Conservation (phyloP, 1,139 yeast genomes). For the Nematodospora anomalae region DNA sequence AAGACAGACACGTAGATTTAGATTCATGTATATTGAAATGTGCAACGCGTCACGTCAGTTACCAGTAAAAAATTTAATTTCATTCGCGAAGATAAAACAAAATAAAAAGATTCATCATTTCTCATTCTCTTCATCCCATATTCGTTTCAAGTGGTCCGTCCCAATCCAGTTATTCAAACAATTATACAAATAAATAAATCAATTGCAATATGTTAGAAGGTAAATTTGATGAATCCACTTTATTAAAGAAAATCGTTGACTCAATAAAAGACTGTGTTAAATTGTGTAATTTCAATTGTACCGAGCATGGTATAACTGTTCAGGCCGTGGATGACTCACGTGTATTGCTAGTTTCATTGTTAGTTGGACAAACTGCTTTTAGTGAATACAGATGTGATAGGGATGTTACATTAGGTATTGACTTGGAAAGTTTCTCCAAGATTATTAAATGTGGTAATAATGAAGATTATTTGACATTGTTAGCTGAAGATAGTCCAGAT, state of each 20-base stretch:
- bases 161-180: too few relatives aligned
- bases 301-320: slow-evolving; percentile 90
- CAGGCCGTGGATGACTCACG: slow-evolving; percentile 98
- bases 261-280: slow-evolving; percentile 92
- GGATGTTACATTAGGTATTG: slow-evolving; percentile 88
- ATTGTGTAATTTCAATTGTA: slow-evolving; percentile 93
- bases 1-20: too few relatives aligned
- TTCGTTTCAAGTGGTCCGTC: too few relatives aligned
- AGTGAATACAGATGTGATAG: slow-evolving; percentile 94
- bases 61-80: too few relatives aligned
- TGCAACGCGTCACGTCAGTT: too few relatives aligned
- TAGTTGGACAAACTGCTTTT: slow-evolving; percentile 90
- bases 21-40: too few relatives aligned
- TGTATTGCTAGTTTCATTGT: slow-evolving; percentile 84
- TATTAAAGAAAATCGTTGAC: slow-evolving; percentile 88
- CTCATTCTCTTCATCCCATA: too few relatives aligned
- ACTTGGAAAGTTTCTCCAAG: slow-evolving; percentile 80
- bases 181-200: too few relatives aligned
- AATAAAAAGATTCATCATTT: too few relatives aligned
- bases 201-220: slow-evolving; percentile 80
- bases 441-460: slow-evolving; percentile 90
- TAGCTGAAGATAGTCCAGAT: slow-evolving; percentile 93
- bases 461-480: slow-evolving; percentile 81
- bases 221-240: slow-evolving; percentile 88
- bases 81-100: too few relatives aligned